Base-by-base conservation (phyloP, 176 grass and related monocot species). In the Avena eriantha region DNA sequence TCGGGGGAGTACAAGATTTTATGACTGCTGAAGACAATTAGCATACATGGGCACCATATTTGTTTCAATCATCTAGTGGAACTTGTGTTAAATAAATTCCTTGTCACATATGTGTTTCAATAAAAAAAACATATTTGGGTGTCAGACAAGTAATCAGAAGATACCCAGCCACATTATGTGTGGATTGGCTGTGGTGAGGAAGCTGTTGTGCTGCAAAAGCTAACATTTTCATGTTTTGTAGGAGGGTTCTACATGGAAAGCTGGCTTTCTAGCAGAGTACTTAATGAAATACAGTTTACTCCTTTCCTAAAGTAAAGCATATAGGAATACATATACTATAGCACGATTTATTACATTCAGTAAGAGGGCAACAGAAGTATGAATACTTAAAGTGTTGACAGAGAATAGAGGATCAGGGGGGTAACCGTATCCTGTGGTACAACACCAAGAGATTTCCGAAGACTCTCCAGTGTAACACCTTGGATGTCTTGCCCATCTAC, bases 371-470 rank as follows among this genome's bases (percentile, higher is more conserved):
- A 48, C 3, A 61, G 63, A 89, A 87, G 3, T 70, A 55, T 63
- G 46, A 21, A 48, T 82, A 86, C 49, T 86, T 22, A 41, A 66
- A 80, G 16, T 26, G 41, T 64, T 70, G 53, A 78, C 58, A 80
- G 80, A 77, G 50, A 57, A 57, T 67, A 87, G 50, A 84, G 57
- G 66, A 83, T 60, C 24, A 79, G 72, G 72, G 76, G 49, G 79
- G 73, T 90, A 71, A 96, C 97, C 9, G 97, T 99, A 84, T 99
- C 97, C 82, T 99, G 97, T 18, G 97, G 97, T 76, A 99, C 97
- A 88, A 99, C 97, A 90, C 97, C 97, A 63, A 99, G 90, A 85
- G 89, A 85, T 81, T 94, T 94, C 56, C 90, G 86, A 79, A 99
- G 94, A 89, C 97, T 99, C 65, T 91, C 94, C 59, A 99, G 73